Percentiles rank a stretch among this genome's conserved stretches.
Conservation (phyloP, 2,329 filamentous ascomycete species). For the Elsinoe ampelina region DNA sequence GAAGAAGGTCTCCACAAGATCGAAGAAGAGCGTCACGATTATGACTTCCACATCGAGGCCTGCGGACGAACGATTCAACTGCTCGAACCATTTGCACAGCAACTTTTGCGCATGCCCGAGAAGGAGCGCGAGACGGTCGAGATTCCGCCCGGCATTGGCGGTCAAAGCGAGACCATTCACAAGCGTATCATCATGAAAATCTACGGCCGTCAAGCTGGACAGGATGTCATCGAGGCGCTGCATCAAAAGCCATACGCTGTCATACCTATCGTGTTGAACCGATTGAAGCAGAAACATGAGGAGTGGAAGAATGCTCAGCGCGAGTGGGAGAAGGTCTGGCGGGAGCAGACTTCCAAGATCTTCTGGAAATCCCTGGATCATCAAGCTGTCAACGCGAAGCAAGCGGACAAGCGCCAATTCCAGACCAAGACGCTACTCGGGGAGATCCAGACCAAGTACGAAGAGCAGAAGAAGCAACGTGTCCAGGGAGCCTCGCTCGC, state of each 20-base stretch:
- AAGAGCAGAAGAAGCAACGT: conserved; percentile 72
- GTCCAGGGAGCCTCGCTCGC: conserved; percentile 26
- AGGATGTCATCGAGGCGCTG: conserved; percentile 77
- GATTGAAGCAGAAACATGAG: conserved; percentile 91
- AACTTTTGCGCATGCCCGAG: conserved; percentile 68
- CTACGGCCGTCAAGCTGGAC: conserved; percentile 75
- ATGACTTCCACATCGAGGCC: conserved; percentile 96
- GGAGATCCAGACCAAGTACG: conserved; percentile 83
- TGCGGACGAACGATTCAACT: conserved; percentile 93
- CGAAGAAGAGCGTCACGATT: conserved; percentile 96
- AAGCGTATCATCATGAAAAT: conserved; percentile 97
- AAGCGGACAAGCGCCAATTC: conserved; percentile 82
- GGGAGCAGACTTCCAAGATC: conserved; percentile 85
- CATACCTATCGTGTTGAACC: conserved; percentile 75
- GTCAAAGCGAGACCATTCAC: conserved; percentile 92
- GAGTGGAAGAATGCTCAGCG: conserved; percentile 96
- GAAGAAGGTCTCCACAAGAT: conserved; percentile 93
- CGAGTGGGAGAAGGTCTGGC: conserved; percentile 99
- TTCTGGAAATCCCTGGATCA: conserved; percentile 96
- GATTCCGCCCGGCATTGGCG: conserved; percentile 74
- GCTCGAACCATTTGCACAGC: conserved; percentile 85
- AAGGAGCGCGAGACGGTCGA: conserved; percentile 64
- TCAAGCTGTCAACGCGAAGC: conserved; percentile 84
- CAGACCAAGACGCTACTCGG: conserved; percentile 83
- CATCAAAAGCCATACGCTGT: conserved; percentile 77